Evolutionary conservation across 331 rosid genomes (phyloP).

Genomic region (Malus hybrid): DNA sequence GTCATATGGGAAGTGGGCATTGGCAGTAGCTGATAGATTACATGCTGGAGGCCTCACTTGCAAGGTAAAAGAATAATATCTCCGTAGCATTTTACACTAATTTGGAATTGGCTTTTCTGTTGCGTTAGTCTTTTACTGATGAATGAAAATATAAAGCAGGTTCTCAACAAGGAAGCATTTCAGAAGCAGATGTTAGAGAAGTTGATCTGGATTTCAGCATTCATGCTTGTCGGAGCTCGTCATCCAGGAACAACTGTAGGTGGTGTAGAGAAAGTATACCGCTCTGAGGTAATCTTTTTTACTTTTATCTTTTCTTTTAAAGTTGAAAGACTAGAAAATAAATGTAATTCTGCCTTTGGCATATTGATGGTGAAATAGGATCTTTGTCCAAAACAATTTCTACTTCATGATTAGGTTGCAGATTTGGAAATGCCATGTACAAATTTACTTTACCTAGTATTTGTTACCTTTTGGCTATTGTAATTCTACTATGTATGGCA

Average conservation of each 20-base stretch:
- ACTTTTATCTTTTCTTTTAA: neutral
- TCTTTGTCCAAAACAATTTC: neutral
- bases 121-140: neutral
- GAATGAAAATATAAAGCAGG: constrained; percentile 28
- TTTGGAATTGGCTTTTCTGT: neutral
- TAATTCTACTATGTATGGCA: neutral
- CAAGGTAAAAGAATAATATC: constrained; percentile 38
- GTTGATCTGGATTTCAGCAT: constrained; percentile 88
- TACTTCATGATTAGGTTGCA: too few species aligned
- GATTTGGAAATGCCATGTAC: neutral
- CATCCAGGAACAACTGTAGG: constrained; percentile 81
- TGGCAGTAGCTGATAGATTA: constrained; percentile 60
- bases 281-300: constrained; percentile 53
- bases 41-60: constrained; percentile 84
- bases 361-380: neutral
- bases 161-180: constrained; percentile 71
- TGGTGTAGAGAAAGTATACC: constrained; percentile 66
- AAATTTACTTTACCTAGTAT: neutral
- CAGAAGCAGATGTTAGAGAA: constrained; percentile 94
- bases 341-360: neutral
- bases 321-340: neutral
- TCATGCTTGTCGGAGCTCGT: constrained; percentile 97
- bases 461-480: neutral
- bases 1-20: constrained; percentile 88
- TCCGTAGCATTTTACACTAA: neutral